A percentile compares a stretch with the other conserved stretches of the same genome.
Evolutionary conservation across 75 land plant species (phyloP).

Genomic region (Selaginella moellendorffii): DNA sequence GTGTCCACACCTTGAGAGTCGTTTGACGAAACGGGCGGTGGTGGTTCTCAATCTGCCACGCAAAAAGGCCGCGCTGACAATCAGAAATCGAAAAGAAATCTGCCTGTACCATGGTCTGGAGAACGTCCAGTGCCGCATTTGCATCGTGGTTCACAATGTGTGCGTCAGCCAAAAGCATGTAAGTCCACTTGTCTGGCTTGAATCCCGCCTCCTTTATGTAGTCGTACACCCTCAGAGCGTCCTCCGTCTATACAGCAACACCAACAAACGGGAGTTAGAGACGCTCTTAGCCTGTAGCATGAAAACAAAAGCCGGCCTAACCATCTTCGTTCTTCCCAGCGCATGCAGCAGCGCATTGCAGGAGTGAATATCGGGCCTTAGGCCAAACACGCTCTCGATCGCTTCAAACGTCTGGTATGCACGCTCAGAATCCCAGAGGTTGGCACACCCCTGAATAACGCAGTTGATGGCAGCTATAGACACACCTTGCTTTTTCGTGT

Average conservation of each 20-base stretch:
- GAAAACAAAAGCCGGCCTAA: no score
- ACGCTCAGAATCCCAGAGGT: slow-evolving; percentile 86
- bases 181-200: slow-evolving; percentile 69
- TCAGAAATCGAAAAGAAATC: no score
- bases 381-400: slow-evolving; percentile 44
- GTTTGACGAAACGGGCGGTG: not conserved
- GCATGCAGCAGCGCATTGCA: slow-evolving; percentile 81
- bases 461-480: slow-evolving; percentile 80
- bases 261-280: not conserved
- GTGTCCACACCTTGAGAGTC: not conserved
- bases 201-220: slow-evolving; percentile 57
- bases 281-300: not conserved
- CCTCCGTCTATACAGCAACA: slow-evolving; percentile 36
- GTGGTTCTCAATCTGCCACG: not conserved
- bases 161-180: slow-evolving; percentile 52
- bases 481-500: slow-evolving; percentile 12
- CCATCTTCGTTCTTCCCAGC: slow-evolving; percentile 80
- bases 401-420: slow-evolving; percentile 95
- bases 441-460: slow-evolving; percentile 75
- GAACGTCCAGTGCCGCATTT: slow-evolving; percentile 49
- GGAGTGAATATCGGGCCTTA: slow-evolving; percentile 78
- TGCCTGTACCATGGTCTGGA: slow-evolving; percentile 88
- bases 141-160: slow-evolving; percentile 67
- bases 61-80: no score
- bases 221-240: slow-evolving; percentile 66